A percentile compares a stretch with the other conserved stretches of the same genome.
These are phyloP conservation scores for Naganishia vishniacii DNA, from an alignment of 768 basidiomycete species.

Conservation along the genomic window DNA sequence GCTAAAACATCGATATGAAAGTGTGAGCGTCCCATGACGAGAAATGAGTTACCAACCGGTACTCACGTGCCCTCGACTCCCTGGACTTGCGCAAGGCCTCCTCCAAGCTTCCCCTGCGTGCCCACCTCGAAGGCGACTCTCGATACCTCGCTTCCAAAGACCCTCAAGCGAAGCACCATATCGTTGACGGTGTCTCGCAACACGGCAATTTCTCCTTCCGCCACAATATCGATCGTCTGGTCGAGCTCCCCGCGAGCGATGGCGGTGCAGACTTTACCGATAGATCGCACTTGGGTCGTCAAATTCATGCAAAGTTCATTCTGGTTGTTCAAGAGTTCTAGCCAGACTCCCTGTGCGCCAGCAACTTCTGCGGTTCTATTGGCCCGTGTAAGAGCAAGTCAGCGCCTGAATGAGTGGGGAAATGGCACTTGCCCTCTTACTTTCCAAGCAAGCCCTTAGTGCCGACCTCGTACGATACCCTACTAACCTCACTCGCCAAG, in stretches of 20 bases:
- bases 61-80: constrained; percentile 44
- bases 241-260: constrained; percentile 49
- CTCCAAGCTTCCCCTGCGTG: constrained; percentile 48
- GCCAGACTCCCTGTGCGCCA: constrained; percentile 94
- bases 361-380: constrained; percentile 78
- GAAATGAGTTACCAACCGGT: too few species aligned
- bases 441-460: constrained; percentile 63
- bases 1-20: too few species aligned
- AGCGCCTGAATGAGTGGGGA: constrained; percentile 72
- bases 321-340: constrained; percentile 51
- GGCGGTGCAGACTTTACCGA: constrained; percentile 50
- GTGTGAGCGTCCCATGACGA: too few species aligned
- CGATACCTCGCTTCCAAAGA: constrained; percentile 46
- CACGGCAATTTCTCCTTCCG: constrained; percentile 74
- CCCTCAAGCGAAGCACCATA: constrained; percentile 45
- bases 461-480: constrained; percentile 57
- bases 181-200: constrained; percentile 56
- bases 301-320: constrained; percentile 49
- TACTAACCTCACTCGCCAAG: constrained; percentile 86
- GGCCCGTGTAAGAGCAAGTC: constrained; percentile 72
- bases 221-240: constrained; percentile 75
- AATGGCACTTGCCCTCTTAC: constrained; percentile 35
- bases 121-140: constrained; percentile 50
- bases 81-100: constrained; percentile 48
- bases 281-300: constrained; percentile 51